These are phyloP conservation scores for Erysimum cheiri DNA, from an alignment of 441 rosid species.

Conservation along the genomic window DNA sequence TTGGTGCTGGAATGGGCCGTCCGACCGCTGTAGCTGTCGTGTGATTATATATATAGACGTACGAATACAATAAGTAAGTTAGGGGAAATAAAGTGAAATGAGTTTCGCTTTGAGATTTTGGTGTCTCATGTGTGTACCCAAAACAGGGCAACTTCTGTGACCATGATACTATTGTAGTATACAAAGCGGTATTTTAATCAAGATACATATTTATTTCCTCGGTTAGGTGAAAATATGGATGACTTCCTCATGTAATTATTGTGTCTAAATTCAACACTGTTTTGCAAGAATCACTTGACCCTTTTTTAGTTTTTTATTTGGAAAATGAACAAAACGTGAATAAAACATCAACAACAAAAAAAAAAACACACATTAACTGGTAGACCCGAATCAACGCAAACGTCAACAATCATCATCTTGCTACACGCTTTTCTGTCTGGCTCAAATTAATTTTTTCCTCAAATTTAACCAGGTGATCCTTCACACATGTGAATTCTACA, in stretches of 20 bases:
- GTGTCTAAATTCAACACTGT: conserved; percentile 21
- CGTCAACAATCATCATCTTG: neutral
- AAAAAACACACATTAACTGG: neutral
- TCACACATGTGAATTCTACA: neutral
- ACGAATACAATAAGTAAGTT: neutral
- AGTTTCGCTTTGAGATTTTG: conserved; percentile 28
- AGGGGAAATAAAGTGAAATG: conserved; percentile 26
- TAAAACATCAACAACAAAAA: neutral
- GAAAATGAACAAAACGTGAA: conserved; percentile 34
- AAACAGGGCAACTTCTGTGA: conserved; percentile 23
- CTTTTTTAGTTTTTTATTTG: neutral
- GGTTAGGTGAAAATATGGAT: neutral
- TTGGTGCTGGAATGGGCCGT: conserved; percentile 32
- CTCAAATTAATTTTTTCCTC: too few species aligned
- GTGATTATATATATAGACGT: conserved; percentile 12
- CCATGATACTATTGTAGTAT: neutral
- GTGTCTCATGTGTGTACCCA: conserved; percentile 13
- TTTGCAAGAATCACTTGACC: neutral
- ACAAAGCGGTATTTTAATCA: neutral
- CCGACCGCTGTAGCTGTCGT: conserved; percentile 35
- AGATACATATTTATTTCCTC: neutral
- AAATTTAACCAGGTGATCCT: neutral
- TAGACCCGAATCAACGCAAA: neutral
- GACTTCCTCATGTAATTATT: neutral
- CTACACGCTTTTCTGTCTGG: neutral